Percentiles rank a stretch among this genome's conserved stretches.
Conservation (phyloP, 78 protist genomes). For the Dictyostelium citrinum region DNA sequence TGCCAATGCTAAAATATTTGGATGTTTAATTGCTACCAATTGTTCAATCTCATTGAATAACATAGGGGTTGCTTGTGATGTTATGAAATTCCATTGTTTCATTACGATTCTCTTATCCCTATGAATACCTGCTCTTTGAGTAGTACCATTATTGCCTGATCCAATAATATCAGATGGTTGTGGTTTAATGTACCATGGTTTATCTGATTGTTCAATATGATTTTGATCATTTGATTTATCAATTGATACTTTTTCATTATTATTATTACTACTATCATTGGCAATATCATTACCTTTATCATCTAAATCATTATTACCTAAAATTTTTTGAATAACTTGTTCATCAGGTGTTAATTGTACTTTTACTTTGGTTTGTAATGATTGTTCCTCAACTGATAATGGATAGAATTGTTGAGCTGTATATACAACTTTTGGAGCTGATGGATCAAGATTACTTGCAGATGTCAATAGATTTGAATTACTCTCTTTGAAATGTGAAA, state of each 20-base stretch:
- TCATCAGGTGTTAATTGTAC: constrained; percentile 1
- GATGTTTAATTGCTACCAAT: constrained; percentile 63
- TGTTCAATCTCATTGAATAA: constrained; percentile 65
- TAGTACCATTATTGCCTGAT: constrained; percentile 46
- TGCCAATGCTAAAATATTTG: constrained; percentile 51
- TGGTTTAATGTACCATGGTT: constrained; percentile 67
- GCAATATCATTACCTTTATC: neutral
- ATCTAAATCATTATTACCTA: constrained; percentile 54
- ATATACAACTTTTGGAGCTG: neutral
- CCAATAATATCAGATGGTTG: constrained; percentile 22
- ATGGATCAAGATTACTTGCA: neutral
- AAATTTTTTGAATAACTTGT: constrained; percentile 16
- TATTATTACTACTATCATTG: neutral
- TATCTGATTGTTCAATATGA: constrained; percentile 1
- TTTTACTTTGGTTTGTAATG: neutral
- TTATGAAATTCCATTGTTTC: constrained; percentile 54
- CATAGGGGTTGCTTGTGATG: constrained; percentile 65
- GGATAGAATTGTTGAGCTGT: constrained; percentile 51
- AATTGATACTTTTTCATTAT: neutral
- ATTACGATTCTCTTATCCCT: constrained; percentile 55
- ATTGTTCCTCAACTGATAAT: constrained; percentile 50
- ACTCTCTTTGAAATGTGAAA: constrained; percentile 18
- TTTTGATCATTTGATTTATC: neutral
- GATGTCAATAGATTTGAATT: constrained; percentile 4
- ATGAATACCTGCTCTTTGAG: constrained; percentile 47